Conservation (phyloP, 2,329 filamentous ascomycete species). For the Harringtonia aguacate region DNA sequence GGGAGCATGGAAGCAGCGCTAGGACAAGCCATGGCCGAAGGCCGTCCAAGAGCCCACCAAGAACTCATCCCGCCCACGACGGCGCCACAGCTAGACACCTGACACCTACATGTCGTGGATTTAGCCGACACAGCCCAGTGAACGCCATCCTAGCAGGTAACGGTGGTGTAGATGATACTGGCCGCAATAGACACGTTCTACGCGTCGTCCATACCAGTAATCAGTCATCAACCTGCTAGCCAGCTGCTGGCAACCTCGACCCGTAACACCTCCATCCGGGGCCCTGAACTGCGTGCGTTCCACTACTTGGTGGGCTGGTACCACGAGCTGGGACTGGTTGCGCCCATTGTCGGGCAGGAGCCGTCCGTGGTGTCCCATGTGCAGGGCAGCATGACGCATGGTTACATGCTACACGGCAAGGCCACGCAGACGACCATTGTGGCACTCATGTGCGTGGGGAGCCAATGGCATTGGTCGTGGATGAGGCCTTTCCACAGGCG, state of each 20-base stretch:
- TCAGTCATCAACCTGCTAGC: slow-evolving; percentile 25
- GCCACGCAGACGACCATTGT: slow-evolving; percentile 36
- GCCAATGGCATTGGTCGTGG: slow-evolving; percentile 49
- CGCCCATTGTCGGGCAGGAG: slow-evolving; percentile 37
- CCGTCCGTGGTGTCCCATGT: slow-evolving; percentile 38
- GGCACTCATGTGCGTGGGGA: slow-evolving; percentile 53
- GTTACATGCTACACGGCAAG: slow-evolving; percentile 37
- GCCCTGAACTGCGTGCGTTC: slow-evolving; percentile 33
- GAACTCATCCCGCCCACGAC: slow-evolving; percentile 28
- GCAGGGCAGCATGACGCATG: slow-evolving; percentile 30
- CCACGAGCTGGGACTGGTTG: slow-evolving; percentile 37
- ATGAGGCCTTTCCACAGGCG: slow-evolving; percentile 37
- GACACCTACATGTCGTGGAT: slow-evolving; percentile 28
- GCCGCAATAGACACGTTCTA: neutral
- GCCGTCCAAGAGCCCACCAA: slow-evolving; percentile 32
- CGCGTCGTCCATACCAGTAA: slow-evolving; percentile 31
- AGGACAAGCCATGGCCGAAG: slow-evolving; percentile 25
- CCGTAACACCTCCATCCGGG: slow-evolving; percentile 34
- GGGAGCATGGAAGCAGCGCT: slow-evolving; percentile 40
- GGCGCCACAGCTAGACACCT: slow-evolving; percentile 28
- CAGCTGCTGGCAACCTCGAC: slow-evolving; percentile 43
- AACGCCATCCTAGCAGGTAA: slow-evolving; percentile 9
- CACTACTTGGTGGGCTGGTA: slow-evolving; percentile 41
- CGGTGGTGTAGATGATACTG: neutral
- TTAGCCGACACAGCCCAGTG: slow-evolving; percentile 18